A percentile compares a stretch with the other conserved stretches of the same genome.
phyloP scores from a whole-genome alignment of 768 basidiomycete species.

The Boletus subcaerulescens region DNA sequence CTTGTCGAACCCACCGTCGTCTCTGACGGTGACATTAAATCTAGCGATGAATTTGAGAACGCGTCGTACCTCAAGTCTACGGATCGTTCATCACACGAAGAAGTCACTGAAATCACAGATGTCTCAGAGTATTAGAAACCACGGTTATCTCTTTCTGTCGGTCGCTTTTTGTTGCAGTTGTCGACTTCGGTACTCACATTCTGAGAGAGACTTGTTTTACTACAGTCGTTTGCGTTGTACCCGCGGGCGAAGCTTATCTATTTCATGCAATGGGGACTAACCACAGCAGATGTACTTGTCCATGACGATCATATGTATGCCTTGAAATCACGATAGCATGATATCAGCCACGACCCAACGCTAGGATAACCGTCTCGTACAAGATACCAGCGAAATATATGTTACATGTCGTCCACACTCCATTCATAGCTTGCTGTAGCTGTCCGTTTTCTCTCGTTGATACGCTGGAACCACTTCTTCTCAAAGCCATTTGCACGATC shows the following conservation, averaged over 20 bases:
- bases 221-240: conserved; percentile 9
- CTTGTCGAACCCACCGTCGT: conserved; percentile 33
- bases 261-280: conserved; percentile 8
- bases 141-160: neutral
- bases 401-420: conserved; percentile 92
- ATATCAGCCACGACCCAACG: neutral
- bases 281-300: conserved; percentile 2
- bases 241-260: conserved; percentile 22
- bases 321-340: neutral
- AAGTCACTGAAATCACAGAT: conserved; percentile 26
- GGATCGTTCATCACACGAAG: conserved; percentile 23
- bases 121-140: conserved; percentile 31
- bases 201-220: conserved; percentile 15
- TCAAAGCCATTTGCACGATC: conserved; percentile 95
- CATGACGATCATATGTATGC: neutral
- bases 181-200: conserved; percentile 4
- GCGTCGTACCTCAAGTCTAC: conserved; percentile 24
- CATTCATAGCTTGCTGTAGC: conserved; percentile 75
- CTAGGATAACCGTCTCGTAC: neutral
- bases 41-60: conserved; percentile 28
- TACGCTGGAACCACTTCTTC: conserved; percentile 83
- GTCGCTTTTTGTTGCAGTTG: conserved; percentile 7
- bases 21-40: conserved; percentile 28
- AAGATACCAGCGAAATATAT: neutral
- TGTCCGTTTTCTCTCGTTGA: conserved; percentile 70